Base-by-base conservation (phyloP, 108 stramenopile genomes). In the Fistulifera pelliculosa region DNA sequence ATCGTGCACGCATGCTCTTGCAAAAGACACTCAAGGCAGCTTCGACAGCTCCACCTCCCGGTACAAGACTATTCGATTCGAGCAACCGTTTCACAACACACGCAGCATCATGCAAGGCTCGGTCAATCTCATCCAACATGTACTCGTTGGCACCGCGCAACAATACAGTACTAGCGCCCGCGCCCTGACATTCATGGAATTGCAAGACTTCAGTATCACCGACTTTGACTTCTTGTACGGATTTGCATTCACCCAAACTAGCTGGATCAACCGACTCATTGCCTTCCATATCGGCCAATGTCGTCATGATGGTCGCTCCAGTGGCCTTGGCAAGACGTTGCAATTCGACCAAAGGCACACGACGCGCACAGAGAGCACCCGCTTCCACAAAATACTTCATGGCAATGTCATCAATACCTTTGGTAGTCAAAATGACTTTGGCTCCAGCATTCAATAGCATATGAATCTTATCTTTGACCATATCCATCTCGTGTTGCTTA, bases 301-400 rank as follows among this genome's bases (percentile, higher is more conserved):
- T 99, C 27, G 81, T 81, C 5, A 98, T 90, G 11, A 98, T 70
- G 40, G 79, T 65, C 43, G 95, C 99, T 22, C 99, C 99, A 22
- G 98, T 98, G 1, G 97, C 96, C 74, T 95, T 96, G 57, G 99
- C 99, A 28, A 99, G 80, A 25, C 99, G 91, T 59, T 91, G 88
- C 54, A 99, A 56, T 83, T 99, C 99, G 52, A 97, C 99, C 62
- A 92, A 86, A 41, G 87, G 83, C 18, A 94, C 93, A 2, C 99
- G 88, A 50, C 99, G 80, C 16, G 92, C 93, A 40, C 94, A 96
- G 24, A 96, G 80, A 44, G 80, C 84, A 14, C 98, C 98, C 11
- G 99, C 99, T 68, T 99, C 96, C 11, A 99, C 98, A 79, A 99
- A 98, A 76, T 99, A 99, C 70, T 99, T 99, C 77, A 98, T 89